Evolutionary conservation across 83 land plant genomes (phyloP), one percentile per base, ranked within the genome.

Genomic region (Picea abies): DNA sequence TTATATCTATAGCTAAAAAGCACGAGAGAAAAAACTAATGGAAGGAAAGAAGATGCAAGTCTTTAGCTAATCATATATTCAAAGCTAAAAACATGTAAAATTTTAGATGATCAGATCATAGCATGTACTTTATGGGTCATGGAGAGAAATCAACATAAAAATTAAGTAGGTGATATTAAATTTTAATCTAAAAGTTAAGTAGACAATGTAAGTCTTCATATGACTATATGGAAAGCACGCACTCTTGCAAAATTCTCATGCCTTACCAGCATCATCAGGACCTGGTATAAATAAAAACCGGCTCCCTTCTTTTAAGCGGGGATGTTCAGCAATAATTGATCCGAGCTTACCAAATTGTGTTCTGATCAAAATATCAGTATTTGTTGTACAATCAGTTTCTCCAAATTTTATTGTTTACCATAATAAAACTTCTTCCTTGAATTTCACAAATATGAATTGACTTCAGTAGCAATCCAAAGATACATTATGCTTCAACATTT

Each of bases 211-310:
- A 80, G 35, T 20, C 26, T 52, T 52, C 56, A 11, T 10, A 52
- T 52, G 56, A 52, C 56, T 52, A 52, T 11, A 39, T 71, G 23
- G 76, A 71, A 71, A 35, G 73, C 22, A 71, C 6, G 41, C 41
- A 19, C 41, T 71, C 76, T 39, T 71, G 7, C 5, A 35, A 70
- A 32, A 16, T 70, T 17, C 8, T 17, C 17, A 5, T 37, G 41
- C 17, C 78, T 83, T 66, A 93, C 99, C 99, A 75, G 91, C 86
- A 90, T 98, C 99, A 87, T 92, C 98, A 67, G 99, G 99, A 72
- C 99, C 99, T 16, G 99, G 99, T 82, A 98, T 88, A 82, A 98
- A 91, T n/a, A 98, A 82, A 81, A 98, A 98, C 25, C 89, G 90
- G 76, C 99, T 94, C 12, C 86, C 90, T 64, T 94, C 94, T 83